These are phyloP conservation scores for Trametes polyzona DNA, from an alignment of 1,284 basidiomycete species.

Conservation along the genomic window DNA sequence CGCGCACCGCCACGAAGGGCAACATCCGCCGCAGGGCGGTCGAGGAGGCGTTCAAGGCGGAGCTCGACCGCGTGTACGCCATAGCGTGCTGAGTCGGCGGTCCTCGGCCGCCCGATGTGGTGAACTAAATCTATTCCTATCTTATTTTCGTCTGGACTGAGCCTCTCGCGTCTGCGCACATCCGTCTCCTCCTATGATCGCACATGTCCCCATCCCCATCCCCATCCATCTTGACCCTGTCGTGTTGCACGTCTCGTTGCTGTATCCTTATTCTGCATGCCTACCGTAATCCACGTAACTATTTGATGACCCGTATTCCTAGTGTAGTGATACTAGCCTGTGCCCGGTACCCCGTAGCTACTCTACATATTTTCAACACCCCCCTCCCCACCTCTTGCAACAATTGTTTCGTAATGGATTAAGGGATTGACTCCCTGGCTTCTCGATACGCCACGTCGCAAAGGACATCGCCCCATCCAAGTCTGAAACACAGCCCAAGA, in stretches of 20 bases:
- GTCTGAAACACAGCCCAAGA: background rate
- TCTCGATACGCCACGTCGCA: background rate
- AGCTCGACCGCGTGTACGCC: constrained; percentile 57
- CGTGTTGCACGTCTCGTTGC: background rate
- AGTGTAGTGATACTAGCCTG: background rate
- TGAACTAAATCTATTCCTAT: constrained; percentile 13
- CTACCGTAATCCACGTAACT: background rate
- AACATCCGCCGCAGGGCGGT: constrained; percentile 69
- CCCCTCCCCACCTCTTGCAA: background rate
- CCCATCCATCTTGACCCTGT: constrained; percentile 8
- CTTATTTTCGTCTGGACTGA: constrained; percentile 8
- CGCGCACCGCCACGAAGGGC: constrained; percentile 69
- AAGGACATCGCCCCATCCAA: background rate
- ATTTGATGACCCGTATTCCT: background rate
- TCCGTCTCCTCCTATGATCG: background rate
- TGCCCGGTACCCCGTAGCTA: background rate
- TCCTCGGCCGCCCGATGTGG: background rate
- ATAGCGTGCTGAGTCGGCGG: constrained; percentile 19
- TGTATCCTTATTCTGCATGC: background rate
- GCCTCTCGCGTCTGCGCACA: background rate
- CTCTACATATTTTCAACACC: background rate
- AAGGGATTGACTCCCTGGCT: background rate
- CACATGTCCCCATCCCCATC: too few species aligned
- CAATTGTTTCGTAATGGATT: background rate
- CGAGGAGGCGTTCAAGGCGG: constrained; percentile 55